Percentiles rank a stretch among this genome's conserved stretches.
Conservation (phyloP, 495 filamentous ascomycete species). For the Penicillium silybi region DNA sequence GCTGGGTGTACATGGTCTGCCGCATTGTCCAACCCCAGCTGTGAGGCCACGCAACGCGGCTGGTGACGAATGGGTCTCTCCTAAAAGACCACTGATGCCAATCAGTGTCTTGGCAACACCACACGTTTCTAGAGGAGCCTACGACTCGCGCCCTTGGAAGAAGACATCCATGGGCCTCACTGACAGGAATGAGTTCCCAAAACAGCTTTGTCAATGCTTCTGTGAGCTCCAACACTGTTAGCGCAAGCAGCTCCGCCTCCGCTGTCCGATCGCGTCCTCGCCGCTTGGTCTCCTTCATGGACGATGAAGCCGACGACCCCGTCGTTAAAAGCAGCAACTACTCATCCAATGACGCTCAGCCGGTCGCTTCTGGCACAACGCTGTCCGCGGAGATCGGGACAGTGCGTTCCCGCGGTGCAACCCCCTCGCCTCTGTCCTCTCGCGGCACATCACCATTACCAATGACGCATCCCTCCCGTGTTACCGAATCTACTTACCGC, state of each 20-base stretch:
- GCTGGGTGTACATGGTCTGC: constrained; percentile 5
- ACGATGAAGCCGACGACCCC: constrained; percentile 29
- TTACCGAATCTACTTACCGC: constrained; percentile 23
- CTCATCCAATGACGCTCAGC: constrained; percentile 25
- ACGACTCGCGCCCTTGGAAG: constrained; percentile 19
- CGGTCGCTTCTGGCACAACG: constrained; percentile 29
- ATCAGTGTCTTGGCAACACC: constrained; percentile 37
- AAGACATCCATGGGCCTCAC: constrained; percentile 12
- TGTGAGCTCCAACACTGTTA: constrained; percentile 32
- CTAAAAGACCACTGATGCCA: constrained; percentile 42
- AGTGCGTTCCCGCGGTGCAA: constrained; percentile 36
- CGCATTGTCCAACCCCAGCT: constrained; percentile 1
- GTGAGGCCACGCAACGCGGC: constrained; percentile 34
- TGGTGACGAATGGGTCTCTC: constrained; percentile 42
- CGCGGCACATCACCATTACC: constrained; percentile 47
- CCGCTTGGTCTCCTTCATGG: constrained; percentile 41
- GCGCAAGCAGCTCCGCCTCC: constrained; percentile 34
- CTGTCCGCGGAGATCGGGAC: constrained; percentile 24
- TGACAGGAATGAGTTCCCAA: constrained; percentile 46
- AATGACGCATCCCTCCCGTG: constrained; percentile 42
- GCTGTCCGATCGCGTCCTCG: constrained; percentile 43
- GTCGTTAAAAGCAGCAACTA: constrained; percentile 9
- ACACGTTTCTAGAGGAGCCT: constrained; percentile 23
- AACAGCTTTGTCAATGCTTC: constrained; percentile 37
- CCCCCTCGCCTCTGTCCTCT: constrained; percentile 42